Evolutionary conservation across 257 asterid genomes (phyloP).

Genomic region (Nemophila menziesii): DNA sequence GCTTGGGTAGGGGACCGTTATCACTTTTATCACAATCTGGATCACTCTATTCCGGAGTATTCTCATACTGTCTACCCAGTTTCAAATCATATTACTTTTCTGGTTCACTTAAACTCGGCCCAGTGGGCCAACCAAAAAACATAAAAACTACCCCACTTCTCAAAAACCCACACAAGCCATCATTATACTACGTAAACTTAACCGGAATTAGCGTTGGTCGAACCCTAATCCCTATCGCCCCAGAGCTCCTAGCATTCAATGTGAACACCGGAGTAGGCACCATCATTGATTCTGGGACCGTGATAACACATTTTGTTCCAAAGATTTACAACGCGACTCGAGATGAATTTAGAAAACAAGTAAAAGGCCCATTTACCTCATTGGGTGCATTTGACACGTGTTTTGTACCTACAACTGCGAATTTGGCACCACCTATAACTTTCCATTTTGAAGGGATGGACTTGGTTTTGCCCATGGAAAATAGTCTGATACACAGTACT

Average conservation of each 20-base stretch:
- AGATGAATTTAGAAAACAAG: slow-evolving; percentile 45
- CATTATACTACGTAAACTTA: slow-evolving; percentile 62
- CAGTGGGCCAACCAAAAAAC: slow-evolving; percentile 48
- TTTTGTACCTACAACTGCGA: slow-evolving; percentile 28
- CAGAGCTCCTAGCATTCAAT: slow-evolving; percentile 43
- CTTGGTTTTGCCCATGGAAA: slow-evolving; percentile 45
- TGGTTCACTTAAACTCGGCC: slow-evolving; percentile 61
- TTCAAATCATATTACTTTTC: slow-evolving; percentile 40
- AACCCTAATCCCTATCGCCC: slow-evolving; percentile 34
- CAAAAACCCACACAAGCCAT: slow-evolving; percentile 58
- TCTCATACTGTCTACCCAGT: slow-evolving; percentile 77
- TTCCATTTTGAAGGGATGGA: slow-evolving; percentile 47
- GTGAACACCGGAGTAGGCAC: slow-evolving; percentile 70
- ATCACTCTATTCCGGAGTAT: slow-evolving; percentile 41
- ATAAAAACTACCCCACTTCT: slow-evolving; percentile 54
- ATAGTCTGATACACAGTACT: slow-evolving; percentile 48
- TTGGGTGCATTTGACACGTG: slow-evolving; percentile 71
- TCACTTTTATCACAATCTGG: slow-evolving; percentile 49
- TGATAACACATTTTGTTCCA: slow-evolving; percentile 39
- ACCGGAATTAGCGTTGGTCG: slow-evolving; percentile 50
- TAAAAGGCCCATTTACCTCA: slow-evolving; percentile 36
- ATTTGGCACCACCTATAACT: slow-evolving; percentile 30
- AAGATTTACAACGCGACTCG: slow-evolving; percentile 46
- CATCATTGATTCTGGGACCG: slow-evolving; percentile 54
- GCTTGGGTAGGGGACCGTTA: slow-evolving; percentile 69